A percentile compares a stretch with the other conserved stretches of the same genome.
phyloP scores from a whole-genome alignment of 257 asterid genomes.

The Rauvolfia tetraphylla region DNA sequence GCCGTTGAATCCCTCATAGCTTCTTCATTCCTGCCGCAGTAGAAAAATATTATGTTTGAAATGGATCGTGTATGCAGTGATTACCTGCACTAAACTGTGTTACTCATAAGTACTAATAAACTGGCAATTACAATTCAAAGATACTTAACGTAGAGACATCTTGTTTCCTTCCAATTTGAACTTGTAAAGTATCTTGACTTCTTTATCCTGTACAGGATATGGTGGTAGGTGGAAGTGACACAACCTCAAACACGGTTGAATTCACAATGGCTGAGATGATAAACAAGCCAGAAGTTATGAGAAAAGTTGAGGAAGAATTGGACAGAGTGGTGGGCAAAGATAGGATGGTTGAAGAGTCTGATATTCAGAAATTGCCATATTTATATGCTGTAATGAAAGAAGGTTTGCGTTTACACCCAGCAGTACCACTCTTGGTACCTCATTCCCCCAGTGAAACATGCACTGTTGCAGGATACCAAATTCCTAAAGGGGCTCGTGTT shows the following conservation, averaged over 20 bases:
- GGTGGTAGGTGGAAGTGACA: constrained; percentile 76
- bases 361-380: constrained; percentile 47
- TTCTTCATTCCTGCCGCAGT: no score
- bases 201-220: constrained; percentile 40
- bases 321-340: constrained; percentile 44
- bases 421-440: constrained; percentile 63
- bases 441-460: constrained; percentile 57
- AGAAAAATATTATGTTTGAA: no score
- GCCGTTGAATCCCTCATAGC: no score
- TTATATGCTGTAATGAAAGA: constrained; percentile 57
- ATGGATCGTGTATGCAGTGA: no score
- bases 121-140: no score
- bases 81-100: no score
- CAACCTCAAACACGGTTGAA: constrained; percentile 62
- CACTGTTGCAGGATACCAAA: constrained; percentile 38
- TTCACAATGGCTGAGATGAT: constrained; percentile 64
- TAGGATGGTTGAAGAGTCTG: constrained; percentile 48
- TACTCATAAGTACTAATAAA: no score
- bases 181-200: not conserved
- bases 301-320: constrained; percentile 44
- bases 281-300: constrained; percentile 47
- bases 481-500: constrained; percentile 56
- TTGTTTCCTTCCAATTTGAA: not conserved
- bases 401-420: constrained; percentile 53
- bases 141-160: not conserved